These are phyloP conservation scores for Pyrenula massariospora DNA, from an alignment of 495 filamentous ascomycete genomes.

Conservation along the genomic window DNA sequence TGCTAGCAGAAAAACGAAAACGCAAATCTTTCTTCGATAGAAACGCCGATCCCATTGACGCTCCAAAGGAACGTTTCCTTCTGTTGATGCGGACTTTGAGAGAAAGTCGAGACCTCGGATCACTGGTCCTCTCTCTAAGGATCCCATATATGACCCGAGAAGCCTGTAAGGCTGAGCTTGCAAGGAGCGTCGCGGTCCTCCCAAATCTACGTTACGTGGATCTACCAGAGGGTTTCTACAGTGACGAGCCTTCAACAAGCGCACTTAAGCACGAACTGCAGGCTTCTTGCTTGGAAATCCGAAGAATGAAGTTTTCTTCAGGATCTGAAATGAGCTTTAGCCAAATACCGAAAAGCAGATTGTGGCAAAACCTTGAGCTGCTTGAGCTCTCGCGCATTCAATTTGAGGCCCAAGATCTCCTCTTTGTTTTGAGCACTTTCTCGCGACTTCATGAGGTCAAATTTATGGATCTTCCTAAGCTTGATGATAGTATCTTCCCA, in stretches of 20 bases:
- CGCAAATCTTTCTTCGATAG: constrained; percentile 62
- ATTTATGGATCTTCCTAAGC: constrained; percentile 49
- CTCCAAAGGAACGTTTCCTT: constrained; percentile 60
- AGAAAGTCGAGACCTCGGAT: constrained; percentile 54
- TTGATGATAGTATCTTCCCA: constrained; percentile 67
- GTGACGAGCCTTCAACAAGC: constrained; percentile 39
- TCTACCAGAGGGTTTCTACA: constrained; percentile 69
- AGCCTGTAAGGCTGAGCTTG: constrained; percentile 70
- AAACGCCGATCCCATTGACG: constrained; percentile 67
- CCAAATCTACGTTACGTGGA: constrained; percentile 84
- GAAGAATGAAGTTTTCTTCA: constrained; percentile 73
- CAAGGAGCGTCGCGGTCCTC: constrained; percentile 73
- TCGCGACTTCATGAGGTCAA: constrained; percentile 58
- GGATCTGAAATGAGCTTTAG: constrained; percentile 74
- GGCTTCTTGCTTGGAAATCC: constrained; percentile 66
- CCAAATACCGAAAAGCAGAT: constrained; percentile 45
- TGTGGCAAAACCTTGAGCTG: constrained; percentile 72
- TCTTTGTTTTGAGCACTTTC: constrained; percentile 59
- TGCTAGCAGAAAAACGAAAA: constrained; percentile 65
- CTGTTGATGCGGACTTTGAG: constrained; percentile 73
- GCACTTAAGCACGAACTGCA: constrained; percentile 75
- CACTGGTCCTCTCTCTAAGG: constrained; percentile 65
- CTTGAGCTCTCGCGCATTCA: constrained; percentile 63
- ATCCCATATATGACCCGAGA: constrained; percentile 96
- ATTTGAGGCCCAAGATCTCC: constrained; percentile 58